Evolutionary conservation across 2,329 filamentous ascomycete genomes (phyloP), one percentile per base, ranked within the genome.

Genomic region (Sphaerulina populicola): DNA sequence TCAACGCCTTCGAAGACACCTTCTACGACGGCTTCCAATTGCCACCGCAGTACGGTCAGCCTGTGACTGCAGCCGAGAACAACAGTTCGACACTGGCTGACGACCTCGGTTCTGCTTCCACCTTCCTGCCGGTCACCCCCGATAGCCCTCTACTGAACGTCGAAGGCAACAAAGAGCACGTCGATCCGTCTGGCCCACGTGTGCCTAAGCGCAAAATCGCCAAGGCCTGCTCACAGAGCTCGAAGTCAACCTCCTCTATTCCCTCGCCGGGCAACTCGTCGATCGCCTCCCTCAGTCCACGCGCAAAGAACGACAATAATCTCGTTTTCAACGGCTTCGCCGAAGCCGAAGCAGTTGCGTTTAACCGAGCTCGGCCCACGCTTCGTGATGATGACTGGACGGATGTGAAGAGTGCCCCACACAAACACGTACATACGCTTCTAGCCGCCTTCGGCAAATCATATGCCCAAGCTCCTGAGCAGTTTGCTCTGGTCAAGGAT

Each of bases 281-380:
- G 33, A 27, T 12, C 37, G 14, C 31, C 18, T 11, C 12, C 27
- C 23, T 38, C 15, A 29, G 18, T 21, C 44, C 38, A 18, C 39
- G 18, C 35, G 35, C 35, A 38, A 50, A 41, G 27, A 35, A 49
- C 27, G 9, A 30, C n/a, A 30, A 33, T 15, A 33, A 36, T 14
- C 49, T 53, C 4, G 23, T 41, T 41, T 55, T 49, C 53, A 52
- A 27, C 40, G 29, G 43, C 46, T 55, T 56, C 33, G 51, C 33
- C 15, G 53, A 56, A 30, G 53, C 53, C 33, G 51, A 53, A 36
- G 47, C 44, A 18, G 40, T 31, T 4, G 50, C 53, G 7, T 53
- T 46, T 43, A 41, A 49, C 30, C n/a, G 50, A 31, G 40, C 33
- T 18, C 50, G 42, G 15, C 37, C 44, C n/a, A 45, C 36, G n/a